Evolutionary conservation across 2,329 filamentous ascomycete genomes (phyloP), one percentile per base, ranked within the genome.

Genomic region (Coniella vitis): DNA sequence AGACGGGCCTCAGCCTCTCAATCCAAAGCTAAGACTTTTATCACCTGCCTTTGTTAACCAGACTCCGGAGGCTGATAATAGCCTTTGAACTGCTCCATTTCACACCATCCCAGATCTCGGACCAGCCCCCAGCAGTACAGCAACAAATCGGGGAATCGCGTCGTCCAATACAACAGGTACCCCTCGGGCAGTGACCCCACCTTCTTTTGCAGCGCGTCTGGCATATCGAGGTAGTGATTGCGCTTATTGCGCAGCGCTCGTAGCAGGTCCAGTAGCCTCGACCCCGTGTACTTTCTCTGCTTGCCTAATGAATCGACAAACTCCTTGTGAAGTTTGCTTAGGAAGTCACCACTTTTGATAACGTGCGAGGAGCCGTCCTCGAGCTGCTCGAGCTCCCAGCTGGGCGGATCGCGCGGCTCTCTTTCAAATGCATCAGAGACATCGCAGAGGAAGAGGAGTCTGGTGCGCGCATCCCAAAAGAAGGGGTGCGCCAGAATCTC

Each of bases 141-240:
- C 51, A 96, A 63, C 57, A 96, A 65, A 57, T 78, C 81, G 3
- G 90, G 89, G 61, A 96, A 96, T 50, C 79, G 75, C 7, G 78
- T 72, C 0, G 86, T 86, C 87, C 90, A 96, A 61, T 94, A 95
- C 10, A 74, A 74, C 38, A 95, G 70, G 61, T 95, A 96, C 0
- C 87, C 88, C 13, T 89, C 83, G 0, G 89, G 86, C 51, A 91
- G 63, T 8, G 82, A 69, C 0, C 89, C 90, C 0, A 95, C 87
- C 25, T 66, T 64, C 53, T 71, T 71, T 59, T 78, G 91, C 54
- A 95, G 77, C 42, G 81, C 70, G 13, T 90, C 86, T 7, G 87
- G 78, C 87, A 98, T 91, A 64, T 98, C 93, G 61, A 95, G 90
- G 64, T 96, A 98, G 63, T 98, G 93, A 56, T 97, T 95, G 60